These are phyloP conservation scores for Eucalyptus polyanthemos DNA, from an alignment of 345 rosid genomes.

Conservation along the genomic window DNA sequence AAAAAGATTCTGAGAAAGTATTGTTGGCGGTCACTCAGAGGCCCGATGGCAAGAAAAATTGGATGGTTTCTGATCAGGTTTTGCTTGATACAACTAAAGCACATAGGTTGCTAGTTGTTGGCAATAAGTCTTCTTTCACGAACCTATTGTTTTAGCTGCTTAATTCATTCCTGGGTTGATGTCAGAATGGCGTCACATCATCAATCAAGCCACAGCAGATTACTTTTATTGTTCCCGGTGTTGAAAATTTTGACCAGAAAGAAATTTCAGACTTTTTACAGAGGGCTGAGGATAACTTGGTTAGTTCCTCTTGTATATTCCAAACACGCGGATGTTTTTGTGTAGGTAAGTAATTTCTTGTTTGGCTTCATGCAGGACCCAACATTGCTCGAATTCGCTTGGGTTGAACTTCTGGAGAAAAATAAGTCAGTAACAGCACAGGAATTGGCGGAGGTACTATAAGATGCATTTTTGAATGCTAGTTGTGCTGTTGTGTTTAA, in stretches of 20 bases:
- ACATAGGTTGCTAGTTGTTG: constrained; percentile 30
- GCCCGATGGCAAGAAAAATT: constrained; percentile 94
- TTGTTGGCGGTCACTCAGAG: constrained; percentile 71
- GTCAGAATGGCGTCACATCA: constrained; percentile 66
- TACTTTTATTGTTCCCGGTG: constrained; percentile 75
- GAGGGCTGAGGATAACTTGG: constrained; percentile 73
- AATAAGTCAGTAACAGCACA: constrained; percentile 71
- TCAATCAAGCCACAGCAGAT: constrained; percentile 88
- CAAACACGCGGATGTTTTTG: not conserved
- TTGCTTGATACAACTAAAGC: constrained; percentile 26
- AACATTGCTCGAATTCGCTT: constrained; percentile 82
- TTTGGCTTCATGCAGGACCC: constrained; percentile 46
- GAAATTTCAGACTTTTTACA: constrained; percentile 50
- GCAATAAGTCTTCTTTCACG: not conserved
- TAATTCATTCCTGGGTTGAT: not conserved
- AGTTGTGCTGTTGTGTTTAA: constrained; percentile 4
- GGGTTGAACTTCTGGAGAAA: constrained; percentile 89
- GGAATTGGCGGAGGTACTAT: constrained; percentile 84
- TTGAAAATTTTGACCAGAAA: constrained; percentile 57
- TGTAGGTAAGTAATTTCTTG: not conserved
- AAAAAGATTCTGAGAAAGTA: constrained; percentile 70
- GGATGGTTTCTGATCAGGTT: constrained; percentile 99
- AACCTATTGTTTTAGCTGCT: not conserved
- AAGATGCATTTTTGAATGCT: not conserved
- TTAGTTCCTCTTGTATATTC: constrained; percentile 3